These are phyloP conservation scores for Saccharomyces jurei DNA, from an alignment of 805 yeast genomes.

Conservation along the genomic window DNA sequence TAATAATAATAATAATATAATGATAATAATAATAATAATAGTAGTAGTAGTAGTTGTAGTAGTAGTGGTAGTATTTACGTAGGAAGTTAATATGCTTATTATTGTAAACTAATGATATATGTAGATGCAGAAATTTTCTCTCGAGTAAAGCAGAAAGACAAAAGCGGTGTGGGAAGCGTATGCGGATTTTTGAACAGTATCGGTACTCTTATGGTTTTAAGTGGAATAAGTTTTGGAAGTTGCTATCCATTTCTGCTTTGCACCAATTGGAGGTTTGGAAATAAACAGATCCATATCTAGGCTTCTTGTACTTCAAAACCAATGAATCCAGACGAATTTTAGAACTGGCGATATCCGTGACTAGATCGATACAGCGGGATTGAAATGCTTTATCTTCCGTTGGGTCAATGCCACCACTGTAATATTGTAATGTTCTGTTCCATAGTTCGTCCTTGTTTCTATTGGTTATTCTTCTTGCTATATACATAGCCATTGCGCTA, in stretches of 20 bases:
- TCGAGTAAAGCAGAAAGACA: not conserved
- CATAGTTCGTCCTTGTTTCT: slow-evolving; percentile 23
- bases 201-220: not conserved
- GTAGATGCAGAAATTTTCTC: not conserved
- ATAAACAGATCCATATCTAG: slow-evolving; percentile 15
- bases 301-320: slow-evolving; percentile 17
- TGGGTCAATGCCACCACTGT: slow-evolving; percentile 25
- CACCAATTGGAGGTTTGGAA: slow-evolving; percentile 11
- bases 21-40: not conserved
- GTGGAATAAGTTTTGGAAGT: not conserved
- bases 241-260: not conserved
- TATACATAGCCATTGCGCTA: slow-evolving; percentile 83
- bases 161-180: not conserved
- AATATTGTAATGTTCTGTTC: slow-evolving; percentile 19
- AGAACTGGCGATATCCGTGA: slow-evolving; percentile 23
- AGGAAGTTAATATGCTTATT: not conserved
- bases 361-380: slow-evolving; percentile 17
- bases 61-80: not conserved
- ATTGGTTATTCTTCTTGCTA: slow-evolving; percentile 52
- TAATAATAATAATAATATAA: not conserved
- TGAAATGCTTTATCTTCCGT: slow-evolving; percentile 16
- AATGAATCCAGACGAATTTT: slow-evolving; percentile 25
- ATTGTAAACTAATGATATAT: not conserved
- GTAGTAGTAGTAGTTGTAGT: not conserved
- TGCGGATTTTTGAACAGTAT: not conserved